Conservation (phyloP, 78 protist species). For the Cyanophora paradoxa region DNA sequence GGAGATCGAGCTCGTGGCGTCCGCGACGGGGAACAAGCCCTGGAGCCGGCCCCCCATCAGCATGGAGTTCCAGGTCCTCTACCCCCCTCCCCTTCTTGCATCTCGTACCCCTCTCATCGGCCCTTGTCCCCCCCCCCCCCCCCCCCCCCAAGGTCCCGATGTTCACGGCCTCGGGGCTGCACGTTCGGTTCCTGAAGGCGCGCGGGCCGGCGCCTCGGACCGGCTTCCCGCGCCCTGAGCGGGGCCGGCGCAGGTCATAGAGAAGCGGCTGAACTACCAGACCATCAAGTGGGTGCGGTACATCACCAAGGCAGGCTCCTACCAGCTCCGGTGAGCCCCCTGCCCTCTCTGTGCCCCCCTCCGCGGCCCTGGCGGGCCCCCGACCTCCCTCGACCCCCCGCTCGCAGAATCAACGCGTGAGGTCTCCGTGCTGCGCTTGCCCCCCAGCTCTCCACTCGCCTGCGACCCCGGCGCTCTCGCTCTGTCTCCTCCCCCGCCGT, state of each 20-base stretch:
- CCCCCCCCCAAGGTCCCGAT: constrained; percentile 88
- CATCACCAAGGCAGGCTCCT: constrained; percentile 85
- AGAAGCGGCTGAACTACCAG: constrained; percentile 63
- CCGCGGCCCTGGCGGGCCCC: no score
- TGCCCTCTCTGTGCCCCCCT: no score
- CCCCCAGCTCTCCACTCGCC: no score
- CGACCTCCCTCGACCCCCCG: no score
- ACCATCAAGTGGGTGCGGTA: constrained; percentile 96
- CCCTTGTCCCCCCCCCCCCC: no score
- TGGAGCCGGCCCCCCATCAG: constrained; percentile 91
- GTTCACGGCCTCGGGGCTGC: constrained; percentile 92
- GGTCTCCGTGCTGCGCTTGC: no score
- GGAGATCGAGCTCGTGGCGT: constrained; percentile 71
- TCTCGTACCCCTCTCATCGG: no score
- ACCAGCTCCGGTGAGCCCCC: constrained; percentile 82
- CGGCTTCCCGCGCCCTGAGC: background rate
- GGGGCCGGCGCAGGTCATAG: constrained; percentile 4
- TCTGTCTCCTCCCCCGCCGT: no score
- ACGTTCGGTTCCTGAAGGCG: constrained; percentile 88
- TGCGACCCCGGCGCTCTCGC: no score
- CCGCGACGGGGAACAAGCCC: constrained; percentile 43
- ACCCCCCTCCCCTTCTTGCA: background rate
- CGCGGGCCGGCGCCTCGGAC: background rate
- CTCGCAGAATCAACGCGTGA: no score
- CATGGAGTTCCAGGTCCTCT: constrained; percentile 76